Conservation (phyloP, 495 filamentous ascomycete genomes). For the Friedmanniomyces endolithicus region DNA sequence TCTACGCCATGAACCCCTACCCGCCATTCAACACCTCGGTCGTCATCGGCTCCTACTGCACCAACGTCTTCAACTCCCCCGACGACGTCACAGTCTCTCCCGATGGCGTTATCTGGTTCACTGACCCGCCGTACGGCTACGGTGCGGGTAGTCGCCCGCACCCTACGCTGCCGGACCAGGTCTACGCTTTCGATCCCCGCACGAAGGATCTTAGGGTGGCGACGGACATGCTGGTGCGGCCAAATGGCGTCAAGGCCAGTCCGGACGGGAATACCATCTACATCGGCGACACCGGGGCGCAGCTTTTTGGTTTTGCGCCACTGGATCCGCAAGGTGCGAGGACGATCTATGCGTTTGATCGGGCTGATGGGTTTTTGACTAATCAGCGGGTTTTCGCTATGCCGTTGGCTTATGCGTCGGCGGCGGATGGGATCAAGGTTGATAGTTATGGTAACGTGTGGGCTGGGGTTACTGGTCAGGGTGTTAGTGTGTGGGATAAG, state of each 20-base stretch:
- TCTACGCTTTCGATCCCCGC: neutral
- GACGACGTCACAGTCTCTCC: conserved; percentile 3
- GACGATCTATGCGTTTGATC: conserved; percentile 8
- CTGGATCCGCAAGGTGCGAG: neutral
- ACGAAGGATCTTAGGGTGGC: neutral
- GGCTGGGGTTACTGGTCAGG: neutral
- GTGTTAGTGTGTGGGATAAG: neutral
- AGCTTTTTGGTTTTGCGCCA: neutral
- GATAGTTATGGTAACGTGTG: conserved; percentile 2
- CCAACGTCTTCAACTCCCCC: conserved; percentile 1
- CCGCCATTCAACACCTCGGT: conserved; percentile 5
- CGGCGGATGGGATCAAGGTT: conserved; percentile 3
- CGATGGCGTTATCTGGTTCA: neutral
- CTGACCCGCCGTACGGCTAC: neutral
- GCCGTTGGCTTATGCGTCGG: neutral
- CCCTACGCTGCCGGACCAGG: neutral
- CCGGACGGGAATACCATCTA: conserved; percentile 4
- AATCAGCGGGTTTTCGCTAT: conserved; percentile 1
- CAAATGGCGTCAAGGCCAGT: conserved; percentile 1
- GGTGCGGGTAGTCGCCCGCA: neutral
- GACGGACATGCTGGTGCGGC: neutral
- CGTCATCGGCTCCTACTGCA: neutral
- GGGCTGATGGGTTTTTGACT: neutral
- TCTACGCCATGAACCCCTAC: conserved; percentile 3
- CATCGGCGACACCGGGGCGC: conserved; percentile 3